A percentile compares a stretch with the other conserved stretches of the same genome.
These are phyloP conservation scores for Annulohypoxylon bovei DNA, from an alignment of 495 filamentous ascomycete species.

Conservation along the genomic window DNA sequence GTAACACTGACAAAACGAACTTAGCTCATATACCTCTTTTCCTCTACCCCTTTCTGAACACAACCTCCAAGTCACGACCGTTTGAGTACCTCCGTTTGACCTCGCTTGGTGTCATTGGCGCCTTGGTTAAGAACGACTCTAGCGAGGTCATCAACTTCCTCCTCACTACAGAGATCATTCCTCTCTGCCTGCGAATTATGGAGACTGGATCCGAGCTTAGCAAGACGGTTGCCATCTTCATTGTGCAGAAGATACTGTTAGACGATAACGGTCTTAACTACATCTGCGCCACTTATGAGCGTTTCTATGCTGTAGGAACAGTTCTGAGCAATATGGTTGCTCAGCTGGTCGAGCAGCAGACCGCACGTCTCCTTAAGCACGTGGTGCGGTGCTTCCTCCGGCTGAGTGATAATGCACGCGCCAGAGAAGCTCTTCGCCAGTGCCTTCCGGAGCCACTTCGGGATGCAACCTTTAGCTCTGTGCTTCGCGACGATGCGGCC, in stretches of 20 bases:
- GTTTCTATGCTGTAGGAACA: slow-evolving; percentile 99
- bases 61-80: slow-evolving; percentile 95
- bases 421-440: slow-evolving; percentile 93
- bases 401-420: slow-evolving; percentile 95
- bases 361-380: slow-evolving; percentile 94
- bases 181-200: slow-evolving; percentile 98
- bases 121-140: slow-evolving; percentile 98
- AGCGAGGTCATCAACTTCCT: slow-evolving; percentile 99
- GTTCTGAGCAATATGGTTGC: slow-evolving; percentile 99
- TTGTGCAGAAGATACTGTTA: slow-evolving; percentile 99
- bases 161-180: slow-evolving; percentile 98
- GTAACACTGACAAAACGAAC: slow-evolving; percentile 30
- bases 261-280: slow-evolving; percentile 98
- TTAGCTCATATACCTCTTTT: slow-evolving; percentile 98
- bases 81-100: slow-evolving; percentile 99
- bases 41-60: slow-evolving; percentile 98
- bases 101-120: slow-evolving; percentile 97
- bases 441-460: slow-evolving; percentile 96
- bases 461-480: slow-evolving; percentile 95
- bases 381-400: slow-evolving; percentile 97
- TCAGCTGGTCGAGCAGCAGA: slow-evolving; percentile 97
- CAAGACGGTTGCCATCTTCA: slow-evolving; percentile 99
- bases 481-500: slow-evolving; percentile 95
- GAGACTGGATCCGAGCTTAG: slow-evolving; percentile 98
- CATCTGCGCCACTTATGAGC: slow-evolving; percentile 98